A percentile compares a stretch with the other conserved stretches of the same genome.
These are phyloP conservation scores for Microbotryum silenes-acaulis DNA, from an alignment of 1,284 basidiomycete genomes.

Conservation along the genomic window DNA sequence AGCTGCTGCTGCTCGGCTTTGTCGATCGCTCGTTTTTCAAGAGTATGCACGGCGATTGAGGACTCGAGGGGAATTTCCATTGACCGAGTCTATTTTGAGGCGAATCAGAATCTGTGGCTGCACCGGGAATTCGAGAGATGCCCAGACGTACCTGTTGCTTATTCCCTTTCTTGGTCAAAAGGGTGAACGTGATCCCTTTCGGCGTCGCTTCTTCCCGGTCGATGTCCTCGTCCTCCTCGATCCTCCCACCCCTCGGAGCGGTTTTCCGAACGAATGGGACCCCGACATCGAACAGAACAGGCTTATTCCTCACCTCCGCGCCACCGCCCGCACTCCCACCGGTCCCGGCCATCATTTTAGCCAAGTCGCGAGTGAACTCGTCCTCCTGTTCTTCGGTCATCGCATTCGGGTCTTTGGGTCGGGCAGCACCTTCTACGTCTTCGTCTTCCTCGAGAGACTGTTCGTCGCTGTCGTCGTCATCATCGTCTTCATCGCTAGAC, in stretches of 20 bases:
- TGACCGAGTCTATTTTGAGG: slow-evolving; percentile 56
- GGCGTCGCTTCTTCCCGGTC: slow-evolving; percentile 34
- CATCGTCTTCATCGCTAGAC: slow-evolving; percentile 50
- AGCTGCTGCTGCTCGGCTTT: slow-evolving; percentile 91
- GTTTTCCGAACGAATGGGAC: slow-evolving; percentile 23
- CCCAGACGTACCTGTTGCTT: slow-evolving; percentile 64
- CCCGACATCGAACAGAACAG: slow-evolving; percentile 26
- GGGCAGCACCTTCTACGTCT: slow-evolving; percentile 49
- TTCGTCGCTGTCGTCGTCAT: slow-evolving; percentile 47
- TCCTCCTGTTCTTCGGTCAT: slow-evolving; percentile 69
- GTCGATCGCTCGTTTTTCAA: slow-evolving; percentile 79
- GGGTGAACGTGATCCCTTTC: slow-evolving; percentile 77
- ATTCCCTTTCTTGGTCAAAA: slow-evolving; percentile 88
- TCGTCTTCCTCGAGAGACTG: slow-evolving; percentile 51
- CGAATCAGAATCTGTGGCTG: slow-evolving; percentile 1
- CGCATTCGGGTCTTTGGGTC: slow-evolving; percentile 43
- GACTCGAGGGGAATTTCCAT: slow-evolving; percentile 80
- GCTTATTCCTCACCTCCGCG: slow-evolving; percentile 59
- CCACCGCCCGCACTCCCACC: slow-evolving; percentile 43
- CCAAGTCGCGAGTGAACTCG: slow-evolving; percentile 90
- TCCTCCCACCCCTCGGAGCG: slow-evolving; percentile 53
- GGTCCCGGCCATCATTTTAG: slow-evolving; percentile 82
- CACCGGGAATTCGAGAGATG: background rate
- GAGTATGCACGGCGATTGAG: slow-evolving; percentile 77
- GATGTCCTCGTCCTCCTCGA: slow-evolving; percentile 40